A percentile compares a stretch with the other conserved stretches of the same genome.
Evolutionary conservation across 2,329 filamentous ascomycete species (phyloP).

Genomic region (Aureobasidium subglaciale): DNA sequence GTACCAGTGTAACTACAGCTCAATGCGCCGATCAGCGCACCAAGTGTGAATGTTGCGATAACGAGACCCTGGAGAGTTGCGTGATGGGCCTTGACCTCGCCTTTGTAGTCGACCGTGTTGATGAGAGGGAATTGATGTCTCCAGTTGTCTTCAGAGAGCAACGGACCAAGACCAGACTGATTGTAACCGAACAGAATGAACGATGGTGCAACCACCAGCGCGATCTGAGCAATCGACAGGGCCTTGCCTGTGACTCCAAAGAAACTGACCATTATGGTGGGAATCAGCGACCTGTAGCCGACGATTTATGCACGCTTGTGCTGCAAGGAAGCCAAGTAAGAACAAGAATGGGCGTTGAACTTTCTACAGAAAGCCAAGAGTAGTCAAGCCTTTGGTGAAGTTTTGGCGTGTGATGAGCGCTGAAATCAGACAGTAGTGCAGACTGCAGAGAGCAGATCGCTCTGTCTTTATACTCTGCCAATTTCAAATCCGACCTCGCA

Average conservation of each 20-base stretch:
- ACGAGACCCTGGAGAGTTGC: slow-evolving; percentile 41
- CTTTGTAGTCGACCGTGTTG: slow-evolving; percentile 36
- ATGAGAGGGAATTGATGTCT: slow-evolving; percentile 43
- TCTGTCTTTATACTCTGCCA: slow-evolving; percentile 11
- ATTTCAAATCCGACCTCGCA: not conserved
- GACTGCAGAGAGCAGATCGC: slow-evolving; percentile 9
- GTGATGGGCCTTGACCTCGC: slow-evolving; percentile 37
- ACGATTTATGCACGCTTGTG: slow-evolving; percentile 5
- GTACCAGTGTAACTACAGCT: slow-evolving; percentile 41
- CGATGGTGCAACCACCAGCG: slow-evolving; percentile 33
- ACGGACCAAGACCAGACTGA: slow-evolving; percentile 43
- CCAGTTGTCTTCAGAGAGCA: slow-evolving; percentile 36
- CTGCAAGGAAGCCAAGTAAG: not conserved
- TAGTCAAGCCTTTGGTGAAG: slow-evolving; percentile 1
- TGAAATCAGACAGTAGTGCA: slow-evolving; percentile 7
- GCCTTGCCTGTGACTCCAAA: slow-evolving; percentile 20
- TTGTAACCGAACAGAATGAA: slow-evolving; percentile 49
- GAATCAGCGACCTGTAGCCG: not conserved
- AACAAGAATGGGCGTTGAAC: slow-evolving; percentile 11
- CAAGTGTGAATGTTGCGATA: slow-evolving; percentile 39
- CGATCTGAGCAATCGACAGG: slow-evolving; percentile 25
- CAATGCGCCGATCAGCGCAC: slow-evolving; percentile 41
- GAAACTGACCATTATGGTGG: slow-evolving; percentile 1
- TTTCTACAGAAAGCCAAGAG: not conserved
- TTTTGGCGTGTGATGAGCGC: not conserved